A percentile compares a stretch with the other conserved stretches of the same genome.
phyloP scores from a whole-genome alignment of 129 eudicot species.

The Pseudognaphalium luteoalbum region DNA sequence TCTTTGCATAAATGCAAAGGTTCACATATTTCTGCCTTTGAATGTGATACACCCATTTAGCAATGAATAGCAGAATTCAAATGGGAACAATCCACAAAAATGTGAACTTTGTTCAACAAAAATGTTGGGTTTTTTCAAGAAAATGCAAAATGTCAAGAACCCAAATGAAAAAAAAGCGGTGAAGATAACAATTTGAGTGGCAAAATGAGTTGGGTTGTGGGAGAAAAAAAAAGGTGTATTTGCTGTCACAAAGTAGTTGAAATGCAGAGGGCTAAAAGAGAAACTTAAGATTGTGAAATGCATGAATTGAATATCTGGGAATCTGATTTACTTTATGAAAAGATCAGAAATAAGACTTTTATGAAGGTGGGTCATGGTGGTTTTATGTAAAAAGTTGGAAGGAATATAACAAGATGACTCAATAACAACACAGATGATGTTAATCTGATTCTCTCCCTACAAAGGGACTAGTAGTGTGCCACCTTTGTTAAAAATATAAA shows the following conservation, averaged over 20 bases:
- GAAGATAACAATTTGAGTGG: neutral
- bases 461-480: conserved; percentile 6
- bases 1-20: conserved; percentile 75
- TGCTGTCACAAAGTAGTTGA: conserved; percentile 1
- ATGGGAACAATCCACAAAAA: neutral
- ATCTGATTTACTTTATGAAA: conserved; percentile 17
- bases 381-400: conserved; percentile 8
- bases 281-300: conserved; percentile 9
- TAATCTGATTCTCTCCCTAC: conserved; percentile 6
- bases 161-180: neutral
- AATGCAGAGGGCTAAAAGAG: conserved; percentile 8
- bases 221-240: neutral
- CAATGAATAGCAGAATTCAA: neutral
- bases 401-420: conserved; percentile 35
- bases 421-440: conserved; percentile 21
- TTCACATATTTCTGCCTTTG: conserved; percentile 61
- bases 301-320: conserved; percentile 25
- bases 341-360: conserved; percentile 3
- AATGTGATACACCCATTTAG: conserved; percentile 66
- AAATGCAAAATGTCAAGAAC: neutral
- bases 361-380: conserved; percentile 20
- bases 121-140: neutral
- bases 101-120: neutral
- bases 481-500: conserved; percentile 15
- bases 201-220: neutral